These are phyloP conservation scores for Steccherinum ochraceum DNA, from an alignment of 768 basidiomycete genomes.

Conservation along the genomic window DNA sequence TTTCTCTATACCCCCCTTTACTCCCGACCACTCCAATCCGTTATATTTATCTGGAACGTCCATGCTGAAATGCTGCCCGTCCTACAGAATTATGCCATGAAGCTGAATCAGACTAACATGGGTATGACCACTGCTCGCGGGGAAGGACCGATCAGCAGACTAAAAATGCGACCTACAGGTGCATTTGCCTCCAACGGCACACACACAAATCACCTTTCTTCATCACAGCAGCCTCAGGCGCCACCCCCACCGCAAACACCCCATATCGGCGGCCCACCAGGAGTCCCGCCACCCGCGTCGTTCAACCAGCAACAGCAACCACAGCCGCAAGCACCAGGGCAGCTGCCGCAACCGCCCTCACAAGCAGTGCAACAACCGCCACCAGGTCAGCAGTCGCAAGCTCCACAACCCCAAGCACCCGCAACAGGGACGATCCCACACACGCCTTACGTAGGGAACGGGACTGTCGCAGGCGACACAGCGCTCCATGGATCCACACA, in stretches of 20 bases:
- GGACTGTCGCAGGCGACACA: constrained; percentile 23
- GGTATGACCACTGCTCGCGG: background rate
- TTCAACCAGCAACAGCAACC: constrained; percentile 33
- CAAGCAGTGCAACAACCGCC: background rate
- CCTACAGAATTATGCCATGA: constrained; percentile 33
- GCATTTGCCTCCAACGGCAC: constrained; percentile 37
- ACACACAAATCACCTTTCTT: constrained; percentile 26
- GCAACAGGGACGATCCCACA: constrained; percentile 20
- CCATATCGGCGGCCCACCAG: constrained; percentile 44
- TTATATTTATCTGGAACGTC: too few species aligned
- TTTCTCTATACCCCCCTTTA: background rate
- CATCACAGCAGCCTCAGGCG: constrained; percentile 15
- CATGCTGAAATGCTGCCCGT: too few species aligned
- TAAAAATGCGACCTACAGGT: background rate
- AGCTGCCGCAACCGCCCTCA: constrained; percentile 5
- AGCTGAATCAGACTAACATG: constrained; percentile 39
- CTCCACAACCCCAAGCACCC: constrained; percentile 16
- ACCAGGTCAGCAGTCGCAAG: constrained; percentile 7
- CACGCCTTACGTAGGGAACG: constrained; percentile 24
- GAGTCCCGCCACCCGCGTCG: constrained; percentile 34
- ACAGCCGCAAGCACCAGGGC: constrained; percentile 14
- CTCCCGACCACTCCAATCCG: too few species aligned
- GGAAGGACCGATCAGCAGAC: background rate
- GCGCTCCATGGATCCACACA: constrained; percentile 27
- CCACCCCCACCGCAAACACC: constrained; percentile 30